A percentile compares a stretch with the other conserved stretches of the same genome.
phyloP scores from a whole-genome alignment of 345 rosid species.

The Corchorus olitorius region DNA sequence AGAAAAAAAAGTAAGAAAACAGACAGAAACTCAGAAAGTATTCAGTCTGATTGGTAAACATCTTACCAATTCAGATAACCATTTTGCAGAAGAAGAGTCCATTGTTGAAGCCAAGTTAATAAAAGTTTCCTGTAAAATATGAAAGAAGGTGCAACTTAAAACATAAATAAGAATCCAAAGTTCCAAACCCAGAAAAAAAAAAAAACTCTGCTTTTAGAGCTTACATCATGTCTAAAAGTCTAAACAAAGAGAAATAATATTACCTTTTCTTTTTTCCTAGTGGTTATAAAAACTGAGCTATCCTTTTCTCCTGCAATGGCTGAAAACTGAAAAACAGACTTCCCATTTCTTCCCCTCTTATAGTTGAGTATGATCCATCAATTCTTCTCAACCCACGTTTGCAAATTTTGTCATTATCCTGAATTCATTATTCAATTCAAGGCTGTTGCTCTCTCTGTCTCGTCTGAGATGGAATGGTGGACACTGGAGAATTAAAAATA shows the following conservation, averaged over 20 bases:
- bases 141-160: background rate
- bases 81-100: constrained; percentile 44
- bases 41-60: background rate
- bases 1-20: background rate
- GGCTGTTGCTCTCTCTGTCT: background rate
- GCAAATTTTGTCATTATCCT: background rate
- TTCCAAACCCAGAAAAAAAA: too few relatives aligned
- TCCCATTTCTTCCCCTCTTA: constrained; percentile 3
- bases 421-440: constrained; percentile 1
- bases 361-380: background rate
- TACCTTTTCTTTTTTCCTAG: too few relatives aligned
- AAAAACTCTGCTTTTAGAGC: too few relatives aligned
- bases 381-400: constrained; percentile 9
- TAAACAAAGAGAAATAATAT: background rate
- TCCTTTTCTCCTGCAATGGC: constrained; percentile 2
- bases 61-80: constrained; percentile 58
- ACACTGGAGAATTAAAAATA: background rate
- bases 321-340: background rate
- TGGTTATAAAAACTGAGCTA: background rate
- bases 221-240: too few relatives aligned
- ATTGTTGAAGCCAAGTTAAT: constrained; percentile 8
- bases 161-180: too few relatives aligned
- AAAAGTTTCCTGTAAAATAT: constrained; percentile 1
- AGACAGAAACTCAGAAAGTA: background rate
- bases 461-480: constrained; percentile 6